Percentiles rank a stretch among this genome's conserved stretches.
These are phyloP conservation scores for Phyllostachys edulis DNA, from an alignment of 176 grass and related monocot species.

Conservation along the genomic window DNA sequence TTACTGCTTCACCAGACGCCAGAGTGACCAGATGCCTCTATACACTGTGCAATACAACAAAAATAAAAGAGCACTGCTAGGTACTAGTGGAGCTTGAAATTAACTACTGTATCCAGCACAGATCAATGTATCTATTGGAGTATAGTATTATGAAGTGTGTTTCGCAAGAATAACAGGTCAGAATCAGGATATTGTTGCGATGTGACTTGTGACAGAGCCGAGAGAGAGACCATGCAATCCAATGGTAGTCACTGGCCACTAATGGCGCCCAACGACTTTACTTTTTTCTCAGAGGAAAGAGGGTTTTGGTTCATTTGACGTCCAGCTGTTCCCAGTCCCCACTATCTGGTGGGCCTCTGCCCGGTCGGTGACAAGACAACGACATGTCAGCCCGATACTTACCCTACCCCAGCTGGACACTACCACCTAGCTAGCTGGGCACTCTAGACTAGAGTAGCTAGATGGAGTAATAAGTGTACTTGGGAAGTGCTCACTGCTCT, in stretches of 20 bases:
- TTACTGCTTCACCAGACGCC: not conserved
- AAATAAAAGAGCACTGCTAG: not conserved
- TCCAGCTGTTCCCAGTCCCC: not conserved
- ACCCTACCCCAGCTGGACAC: not conserved
- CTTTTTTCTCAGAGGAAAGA: not conserved
- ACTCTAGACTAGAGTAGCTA: not conserved
- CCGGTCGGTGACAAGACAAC: constrained; percentile 22
- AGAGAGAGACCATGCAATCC: not conserved
- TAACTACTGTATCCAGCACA: not conserved
- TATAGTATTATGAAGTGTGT: not conserved
- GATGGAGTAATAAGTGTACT: not conserved
- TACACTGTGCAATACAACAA: not conserved
- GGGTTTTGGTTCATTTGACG: not conserved
- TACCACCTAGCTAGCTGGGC: not conserved
- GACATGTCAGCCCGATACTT: not conserved
- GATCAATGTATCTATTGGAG: not conserved
- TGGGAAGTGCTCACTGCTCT: not conserved
- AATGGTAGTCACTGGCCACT: not conserved
- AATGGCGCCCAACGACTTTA: not conserved
- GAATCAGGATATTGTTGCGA: not conserved
- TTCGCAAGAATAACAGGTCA: not conserved
- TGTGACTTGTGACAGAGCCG: not conserved
- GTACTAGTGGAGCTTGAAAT: not conserved
- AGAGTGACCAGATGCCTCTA: not conserved
- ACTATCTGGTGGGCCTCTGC: not conserved